Percentiles rank a stretch among this genome's conserved stretches.
Evolutionary conservation across 768 basidiomycete species (phyloP).

Genomic region (Russula vinacea): DNA sequence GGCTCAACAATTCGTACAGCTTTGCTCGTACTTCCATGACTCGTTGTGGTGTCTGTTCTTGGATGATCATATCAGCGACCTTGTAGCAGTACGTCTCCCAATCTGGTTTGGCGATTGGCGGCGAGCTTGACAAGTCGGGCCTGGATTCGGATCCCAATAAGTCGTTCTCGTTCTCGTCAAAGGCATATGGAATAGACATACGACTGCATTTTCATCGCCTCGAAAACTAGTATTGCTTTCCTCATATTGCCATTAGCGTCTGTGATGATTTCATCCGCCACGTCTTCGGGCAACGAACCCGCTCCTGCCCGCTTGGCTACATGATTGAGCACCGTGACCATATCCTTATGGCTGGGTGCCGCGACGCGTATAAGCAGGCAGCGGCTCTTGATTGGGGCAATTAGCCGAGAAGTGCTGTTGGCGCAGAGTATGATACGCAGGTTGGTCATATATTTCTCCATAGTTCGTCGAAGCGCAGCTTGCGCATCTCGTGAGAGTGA

Average conservation of each 20-base stretch:
- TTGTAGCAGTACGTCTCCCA: constrained; percentile 98
- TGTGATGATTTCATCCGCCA: constrained; percentile 68
- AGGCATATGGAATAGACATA: constrained; percentile 40
- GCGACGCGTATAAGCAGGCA: constrained; percentile 93
- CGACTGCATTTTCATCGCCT: constrained; percentile 97
- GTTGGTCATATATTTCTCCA: constrained; percentile 99
- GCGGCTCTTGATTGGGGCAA: constrained; percentile 94
- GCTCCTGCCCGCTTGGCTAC: constrained; percentile 81
- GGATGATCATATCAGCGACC: constrained; percentile 84
- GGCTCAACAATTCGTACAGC: constrained; percentile 91
- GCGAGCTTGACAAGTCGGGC: constrained; percentile 75
- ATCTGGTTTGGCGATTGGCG: constrained; percentile 93
- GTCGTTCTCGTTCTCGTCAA: constrained; percentile 8
- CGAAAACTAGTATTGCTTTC: constrained; percentile 91
- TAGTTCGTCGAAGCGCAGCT: constrained; percentile 92
- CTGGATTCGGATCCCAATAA: constrained; percentile 39
- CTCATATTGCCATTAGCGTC: constrained; percentile 89
- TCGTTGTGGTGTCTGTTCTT: constrained; percentile 83
- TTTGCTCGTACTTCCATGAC: constrained; percentile 92
- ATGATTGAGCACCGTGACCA: constrained; percentile 62
- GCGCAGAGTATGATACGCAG: constrained; percentile 96
- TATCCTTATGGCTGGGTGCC: constrained; percentile 77
- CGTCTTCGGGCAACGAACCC: constrained; percentile 67
- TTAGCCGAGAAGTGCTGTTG: constrained; percentile 91
- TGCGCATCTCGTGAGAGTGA: constrained; percentile 93